Conservation (phyloP, 1,139 yeast species). For the Zygosaccharomyces sapae region DNA sequence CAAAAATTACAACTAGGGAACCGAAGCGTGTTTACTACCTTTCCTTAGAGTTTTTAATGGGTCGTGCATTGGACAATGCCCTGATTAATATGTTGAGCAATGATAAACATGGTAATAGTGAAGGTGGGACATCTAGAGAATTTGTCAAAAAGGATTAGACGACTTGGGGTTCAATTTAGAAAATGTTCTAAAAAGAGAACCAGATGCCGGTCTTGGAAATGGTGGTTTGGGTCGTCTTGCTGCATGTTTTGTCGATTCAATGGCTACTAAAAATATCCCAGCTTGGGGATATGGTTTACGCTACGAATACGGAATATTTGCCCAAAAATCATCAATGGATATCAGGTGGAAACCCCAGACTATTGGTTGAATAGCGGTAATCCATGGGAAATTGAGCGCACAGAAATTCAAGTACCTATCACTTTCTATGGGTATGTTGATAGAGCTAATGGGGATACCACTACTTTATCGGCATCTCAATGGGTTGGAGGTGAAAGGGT, state of each 20-base stretch:
- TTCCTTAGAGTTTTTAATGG: slow-evolving; percentile 88
- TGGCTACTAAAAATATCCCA: slow-evolving; percentile 80
- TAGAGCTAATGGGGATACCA: slow-evolving; percentile 51
- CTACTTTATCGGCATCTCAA: slow-evolving; percentile 44
- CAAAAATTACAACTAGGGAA: slow-evolving; percentile 77
- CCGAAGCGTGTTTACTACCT: slow-evolving; percentile 84
- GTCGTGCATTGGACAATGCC: slow-evolving; percentile 92
- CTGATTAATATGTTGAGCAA: slow-evolving; percentile 64
- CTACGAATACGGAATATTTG: slow-evolving; percentile 89
- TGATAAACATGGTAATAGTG: slow-evolving; percentile 31
- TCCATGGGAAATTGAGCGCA: slow-evolving; percentile 89
- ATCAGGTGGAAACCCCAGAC: slow-evolving; percentile 91
- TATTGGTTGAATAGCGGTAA: slow-evolving; percentile 85
- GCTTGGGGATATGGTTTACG: slow-evolving; percentile 97
- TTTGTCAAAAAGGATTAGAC: slow-evolving; percentile 54
- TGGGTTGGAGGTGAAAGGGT: slow-evolving; percentile 92
- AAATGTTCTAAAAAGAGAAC: slow-evolving; percentile 79
- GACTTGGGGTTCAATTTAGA: slow-evolving; percentile 85
- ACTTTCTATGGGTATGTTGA: slow-evolving; percentile 85
- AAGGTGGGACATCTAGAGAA: slow-evolving; percentile 39
- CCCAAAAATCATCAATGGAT: slow-evolving; percentile 88
- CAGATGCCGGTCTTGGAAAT: slow-evolving; percentile 92
- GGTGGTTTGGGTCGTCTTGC: slow-evolving; percentile 95
- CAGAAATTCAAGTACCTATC: slow-evolving; percentile 86
- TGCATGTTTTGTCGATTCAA: slow-evolving; percentile 88